Base-by-base conservation (phyloP, 1,284 basidiomycete species). In the Ganoderma multipileum region DNA sequence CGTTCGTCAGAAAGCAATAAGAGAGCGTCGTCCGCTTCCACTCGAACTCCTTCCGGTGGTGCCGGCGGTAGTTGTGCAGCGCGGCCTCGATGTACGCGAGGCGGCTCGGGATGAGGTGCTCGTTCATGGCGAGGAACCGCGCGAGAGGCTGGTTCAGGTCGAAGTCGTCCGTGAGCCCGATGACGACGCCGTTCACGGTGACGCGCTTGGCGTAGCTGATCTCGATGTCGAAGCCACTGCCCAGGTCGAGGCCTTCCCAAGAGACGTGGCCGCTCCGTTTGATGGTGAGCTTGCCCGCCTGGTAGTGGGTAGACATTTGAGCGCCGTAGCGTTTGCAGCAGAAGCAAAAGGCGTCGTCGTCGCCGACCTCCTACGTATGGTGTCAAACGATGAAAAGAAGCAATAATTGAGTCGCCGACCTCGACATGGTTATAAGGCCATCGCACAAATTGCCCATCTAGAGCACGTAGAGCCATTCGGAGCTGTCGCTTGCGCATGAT, bases 81-180 rank as follows among this genome's bases (percentile, higher is more conserved):
- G 81, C 79, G 23, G 80, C 79, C 69, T 91, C 86, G 39, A 92
- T 78, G 36, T 80, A 71, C 6, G 81, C 79, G 1, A 89, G 75
- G 0, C 84, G 80, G 38, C 79, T 74, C 9, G 83, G 79, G 39
- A 95, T 85, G 16, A 88, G 76, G 3, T 78, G 72, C 63, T 85
- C 83, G 74, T 95, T 95, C 71, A 89, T 80, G 18, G 85, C 76
- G 12, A 95, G 79, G 76, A 95, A 93, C 7, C 83, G 86, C 6
- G 91, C 89, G 3, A 95, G 83, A 0, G 83, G 79, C 0, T 85
- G 79, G 0, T 90, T 92, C 61, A 94, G 79, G 64, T 89, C 86
- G 71, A 88, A 92, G 72, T 92, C 89, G 71, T 91, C 89, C 70
- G 84, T 86, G 36, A 95, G 81, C 0, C 93, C 93, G 67, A 94